Evolutionary conservation across 805 yeast species (phyloP), one percentile per base, ranked within the genome.

Genomic region (Candida gorgasii): DNA sequence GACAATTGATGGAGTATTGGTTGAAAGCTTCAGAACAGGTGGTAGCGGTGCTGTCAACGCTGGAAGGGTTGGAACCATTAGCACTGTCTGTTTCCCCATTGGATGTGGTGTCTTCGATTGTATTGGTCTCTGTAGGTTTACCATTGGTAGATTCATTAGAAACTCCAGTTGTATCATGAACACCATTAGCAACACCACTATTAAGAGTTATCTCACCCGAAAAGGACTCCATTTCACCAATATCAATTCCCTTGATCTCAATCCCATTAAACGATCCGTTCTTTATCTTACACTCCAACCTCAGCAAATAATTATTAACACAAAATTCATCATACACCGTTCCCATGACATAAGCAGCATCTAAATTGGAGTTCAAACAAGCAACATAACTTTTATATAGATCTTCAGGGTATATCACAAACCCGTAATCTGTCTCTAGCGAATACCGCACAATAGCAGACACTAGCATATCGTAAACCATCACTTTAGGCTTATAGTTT

Each of bases 351-450:
- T 17, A 40, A n/a, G 34, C 20, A 16, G 26, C 39, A 16, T 40
- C 44, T n/a, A 40, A 40, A 6, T 28, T 35, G 12, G 44, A 27
- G 15, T 27, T 29, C 23, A 20, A 22, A 19, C 31, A 16, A 2
- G 36, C 12, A 4, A 26, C 19, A 7, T 33, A 35, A 18, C 36
- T 15, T 8, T 30, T 29, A 8, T 34, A 20, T 22, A 41, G 22
- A 18, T 41, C 39, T 28, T 17, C 35, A 11, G 15, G 18, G 14
- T 18, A 40, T 5, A 34, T 40, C 8, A 20, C 26, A 14, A 31
- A 31, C 16, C 43, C 43, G 34, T 40, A 27, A 23, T 40, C 39
- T 18, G 38, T 40, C 6, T 12, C 28, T 8, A 29, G 20, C 19
- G 20, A 6, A 15, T 27, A 20, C 11, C 39, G 12, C 11, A 26